These are phyloP conservation scores for Neurospora crassa DNA, from an alignment of 2,329 filamentous ascomycete species.

Conservation along the genomic window DNA sequence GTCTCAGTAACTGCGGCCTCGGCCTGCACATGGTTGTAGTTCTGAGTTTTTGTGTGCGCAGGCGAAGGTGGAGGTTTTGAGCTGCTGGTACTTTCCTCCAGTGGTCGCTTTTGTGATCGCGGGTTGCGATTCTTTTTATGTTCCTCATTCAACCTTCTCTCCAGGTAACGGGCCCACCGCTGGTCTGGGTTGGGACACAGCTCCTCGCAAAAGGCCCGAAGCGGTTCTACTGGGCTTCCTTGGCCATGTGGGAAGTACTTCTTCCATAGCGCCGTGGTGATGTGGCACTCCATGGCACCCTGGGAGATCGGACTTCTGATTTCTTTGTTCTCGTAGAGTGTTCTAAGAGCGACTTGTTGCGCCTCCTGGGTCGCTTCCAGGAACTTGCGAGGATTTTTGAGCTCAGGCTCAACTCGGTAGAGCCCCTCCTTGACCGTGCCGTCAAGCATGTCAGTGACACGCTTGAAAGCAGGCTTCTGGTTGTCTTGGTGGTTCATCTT, in stretches of 20 bases:
- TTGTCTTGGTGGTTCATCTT: not conserved
- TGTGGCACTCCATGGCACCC: not conserved
- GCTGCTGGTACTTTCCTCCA: not conserved
- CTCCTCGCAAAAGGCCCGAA: not conserved
- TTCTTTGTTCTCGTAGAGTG: not conserved
- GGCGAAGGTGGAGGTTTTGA: not conserved
- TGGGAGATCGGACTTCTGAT: not conserved
- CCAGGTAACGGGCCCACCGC: not conserved
- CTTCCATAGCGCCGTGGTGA: not conserved
- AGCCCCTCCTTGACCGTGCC: not conserved
- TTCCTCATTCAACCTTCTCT: not conserved
- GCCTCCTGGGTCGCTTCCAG: not conserved
- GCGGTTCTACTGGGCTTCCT: not conserved
- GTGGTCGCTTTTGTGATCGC: not conserved
- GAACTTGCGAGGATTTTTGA: not conserved
- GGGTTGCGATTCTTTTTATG: not conserved
- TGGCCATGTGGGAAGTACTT: not conserved
- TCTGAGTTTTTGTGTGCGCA: not conserved
- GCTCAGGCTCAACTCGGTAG: not conserved
- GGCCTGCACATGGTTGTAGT: not conserved
- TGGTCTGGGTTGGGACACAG: not conserved
- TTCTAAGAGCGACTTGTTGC: not conserved
- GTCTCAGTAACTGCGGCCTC: not conserved
- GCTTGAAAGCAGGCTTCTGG: not conserved
- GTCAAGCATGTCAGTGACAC: not conserved